Conservation (phyloP, 2,329 filamentous ascomycete genomes). For the Curvularia sp. region DNA sequence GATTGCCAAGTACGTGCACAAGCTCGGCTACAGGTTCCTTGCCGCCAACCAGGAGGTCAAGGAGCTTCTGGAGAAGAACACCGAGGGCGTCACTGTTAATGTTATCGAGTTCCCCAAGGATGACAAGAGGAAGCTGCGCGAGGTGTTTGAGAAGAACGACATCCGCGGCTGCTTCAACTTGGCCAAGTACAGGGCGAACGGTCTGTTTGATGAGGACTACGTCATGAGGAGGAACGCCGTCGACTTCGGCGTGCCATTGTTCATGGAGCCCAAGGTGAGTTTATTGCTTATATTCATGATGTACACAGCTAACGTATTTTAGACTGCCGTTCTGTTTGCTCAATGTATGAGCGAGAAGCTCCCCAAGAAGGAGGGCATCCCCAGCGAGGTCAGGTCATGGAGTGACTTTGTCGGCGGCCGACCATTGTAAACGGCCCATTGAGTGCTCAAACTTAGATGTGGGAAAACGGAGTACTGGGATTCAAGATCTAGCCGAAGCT, state of each 20-base stretch:
- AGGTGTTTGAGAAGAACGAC: slow-evolving; percentile 96
- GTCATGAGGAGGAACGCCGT: slow-evolving; percentile 98
- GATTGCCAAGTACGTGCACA: slow-evolving; percentile 85
- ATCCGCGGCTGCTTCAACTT: slow-evolving; percentile 97
- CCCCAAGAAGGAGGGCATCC: slow-evolving; percentile 85
- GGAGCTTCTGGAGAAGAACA: slow-evolving; percentile 75
- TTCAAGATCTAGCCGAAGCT: slow-evolving; percentile 15
- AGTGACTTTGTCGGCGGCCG: slow-evolving; percentile 83
- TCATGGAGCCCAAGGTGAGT: slow-evolving; percentile 96
- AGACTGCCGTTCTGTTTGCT: slow-evolving; percentile 96
- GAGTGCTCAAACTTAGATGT: not conserved
- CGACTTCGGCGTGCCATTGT: slow-evolving; percentile 95
- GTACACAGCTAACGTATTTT: slow-evolving; percentile 27
- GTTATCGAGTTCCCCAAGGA: slow-evolving; percentile 96
- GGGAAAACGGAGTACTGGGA: slow-evolving; percentile 1
- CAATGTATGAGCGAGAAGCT: slow-evolving; percentile 98
- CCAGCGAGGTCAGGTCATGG: slow-evolving; percentile 90
- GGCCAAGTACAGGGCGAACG: slow-evolving; percentile 82
- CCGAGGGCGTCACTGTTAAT: slow-evolving; percentile 76
- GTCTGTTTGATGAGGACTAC: slow-evolving; percentile 89
- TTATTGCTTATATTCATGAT: slow-evolving; percentile 1
- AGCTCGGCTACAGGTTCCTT: slow-evolving; percentile 93
- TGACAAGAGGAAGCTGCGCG: slow-evolving; percentile 91
- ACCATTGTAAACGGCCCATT: slow-evolving; percentile 34
- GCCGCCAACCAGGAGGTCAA: slow-evolving; percentile 85